Evolutionary conservation across 441 rosid species (phyloP).

Genomic region (Adansonia madagascariensis): DNA sequence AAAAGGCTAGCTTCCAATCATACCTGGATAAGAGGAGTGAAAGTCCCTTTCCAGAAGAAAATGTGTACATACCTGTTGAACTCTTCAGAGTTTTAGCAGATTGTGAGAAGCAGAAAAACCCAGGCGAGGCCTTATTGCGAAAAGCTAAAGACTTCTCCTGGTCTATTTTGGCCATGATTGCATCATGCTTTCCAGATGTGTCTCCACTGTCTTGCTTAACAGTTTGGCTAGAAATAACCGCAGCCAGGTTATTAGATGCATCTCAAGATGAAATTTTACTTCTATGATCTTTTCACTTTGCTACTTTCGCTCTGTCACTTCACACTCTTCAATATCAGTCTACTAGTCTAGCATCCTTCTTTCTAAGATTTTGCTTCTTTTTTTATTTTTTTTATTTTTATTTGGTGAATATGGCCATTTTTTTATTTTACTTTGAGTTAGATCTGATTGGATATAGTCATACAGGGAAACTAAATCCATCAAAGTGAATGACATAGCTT

Average conservation of each 20-base stretch:
- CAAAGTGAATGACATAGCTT: slow-evolving; percentile 92
- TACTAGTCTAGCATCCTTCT: not conserved
- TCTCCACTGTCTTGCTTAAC: slow-evolving; percentile 85
- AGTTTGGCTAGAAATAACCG: slow-evolving; percentile 98
- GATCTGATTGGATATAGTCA: slow-evolving; percentile 37
- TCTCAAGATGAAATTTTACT: slow-evolving; percentile 23
- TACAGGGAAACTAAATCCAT: slow-evolving; percentile 96
- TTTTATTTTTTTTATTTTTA: slow-evolving; percentile 9
- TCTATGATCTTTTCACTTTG: slow-evolving; percentile 22
- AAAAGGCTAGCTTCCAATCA: slow-evolving; percentile 60
- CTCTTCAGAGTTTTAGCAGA: slow-evolving; percentile 90
- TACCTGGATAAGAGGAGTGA: slow-evolving; percentile 51
- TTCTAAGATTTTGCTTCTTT: slow-evolving; percentile 21
- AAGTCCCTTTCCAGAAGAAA: slow-evolving; percentile 58
- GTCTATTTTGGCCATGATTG: slow-evolving; percentile 96
- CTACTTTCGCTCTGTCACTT: slow-evolving; percentile 11
- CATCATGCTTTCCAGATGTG: slow-evolving; percentile 95
- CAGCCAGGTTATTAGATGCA: slow-evolving; percentile 71
- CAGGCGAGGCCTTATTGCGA: slow-evolving; percentile 81
- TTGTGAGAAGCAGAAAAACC: slow-evolving; percentile 83
- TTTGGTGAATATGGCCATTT: not conserved
- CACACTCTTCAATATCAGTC: not conserved
- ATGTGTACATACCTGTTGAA: slow-evolving; percentile 67
- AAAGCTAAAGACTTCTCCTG: slow-evolving; percentile 97
- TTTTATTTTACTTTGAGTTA: slow-evolving; percentile 8